phyloP scores from a whole-genome alignment of 2,329 filamentous ascomycete genomes.

The Penicillium sp. region DNA sequence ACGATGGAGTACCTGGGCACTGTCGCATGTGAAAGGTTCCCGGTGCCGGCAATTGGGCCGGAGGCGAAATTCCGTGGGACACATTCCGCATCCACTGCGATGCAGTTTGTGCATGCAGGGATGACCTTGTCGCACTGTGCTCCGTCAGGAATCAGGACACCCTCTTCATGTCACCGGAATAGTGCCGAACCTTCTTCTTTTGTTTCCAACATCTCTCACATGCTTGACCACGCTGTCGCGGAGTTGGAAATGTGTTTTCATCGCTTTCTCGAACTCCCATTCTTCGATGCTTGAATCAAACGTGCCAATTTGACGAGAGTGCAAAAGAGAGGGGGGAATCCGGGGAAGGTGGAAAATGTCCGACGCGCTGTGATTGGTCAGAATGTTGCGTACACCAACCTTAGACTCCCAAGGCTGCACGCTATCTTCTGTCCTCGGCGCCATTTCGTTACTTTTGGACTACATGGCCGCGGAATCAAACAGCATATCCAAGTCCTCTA shows the following conservation, averaged over 20 bases:
- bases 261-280: not conserved
- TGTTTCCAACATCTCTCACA: slow-evolving; percentile 37
- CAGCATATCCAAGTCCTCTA: not conserved
- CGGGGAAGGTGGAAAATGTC: too few relatives aligned
- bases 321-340: too few relatives aligned
- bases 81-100: slow-evolving; percentile 13
- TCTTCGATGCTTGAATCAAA: not conserved
- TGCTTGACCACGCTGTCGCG: slow-evolving; percentile 24
- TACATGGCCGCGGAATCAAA: not conserved
- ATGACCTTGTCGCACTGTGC: slow-evolving; percentile 23
- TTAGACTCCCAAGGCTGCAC: too few relatives aligned
- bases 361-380: too few relatives aligned
- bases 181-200: slow-evolving; percentile 31
- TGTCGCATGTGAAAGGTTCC: slow-evolving; percentile 20
- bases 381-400: too few relatives aligned
- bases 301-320: not conserved
- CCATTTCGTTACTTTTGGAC: not conserved
- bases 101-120: slow-evolving; percentile 21
- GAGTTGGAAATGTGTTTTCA: not conserved
- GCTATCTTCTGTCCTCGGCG: too few relatives aligned
- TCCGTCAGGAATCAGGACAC: not conserved
- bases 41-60: slow-evolving; percentile 13
- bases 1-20: slow-evolving; percentile 13
- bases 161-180: not conserved
- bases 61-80: slow-evolving; percentile 15